A percentile compares a stretch with the other conserved stretches of the same genome.
phyloP scores from a whole-genome alignment of 2,329 filamentous ascomycete species.

The Fusarium anthophilum region DNA sequence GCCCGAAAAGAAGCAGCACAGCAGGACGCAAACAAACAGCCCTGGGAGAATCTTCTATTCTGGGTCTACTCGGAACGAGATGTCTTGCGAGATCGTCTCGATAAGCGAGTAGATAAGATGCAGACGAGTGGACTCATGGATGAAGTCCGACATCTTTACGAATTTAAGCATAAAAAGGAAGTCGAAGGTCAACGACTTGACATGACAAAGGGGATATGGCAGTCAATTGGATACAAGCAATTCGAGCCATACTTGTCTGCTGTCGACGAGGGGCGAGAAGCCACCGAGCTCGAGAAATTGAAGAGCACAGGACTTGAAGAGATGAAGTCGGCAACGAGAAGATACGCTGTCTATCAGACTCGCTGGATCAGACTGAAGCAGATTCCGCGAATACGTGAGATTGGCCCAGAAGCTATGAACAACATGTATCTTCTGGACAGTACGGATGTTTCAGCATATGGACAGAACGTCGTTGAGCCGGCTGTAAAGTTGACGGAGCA shows the following conservation, averaged over 20 bases:
- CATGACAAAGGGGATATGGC: conserved; percentile 87
- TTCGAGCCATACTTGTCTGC: conserved; percentile 76
- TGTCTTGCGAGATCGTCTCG: conserved; percentile 73
- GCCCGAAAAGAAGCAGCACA: conserved; percentile 48
- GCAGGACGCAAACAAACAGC: conserved; percentile 32
- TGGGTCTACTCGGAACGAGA: conserved; percentile 86
- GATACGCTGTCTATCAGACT: conserved; percentile 86
- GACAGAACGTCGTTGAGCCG: conserved; percentile 69
- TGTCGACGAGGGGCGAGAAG: conserved; percentile 43
- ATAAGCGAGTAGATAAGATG: conserved; percentile 87
- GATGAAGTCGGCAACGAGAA: conserved; percentile 83
- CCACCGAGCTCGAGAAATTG: conserved; percentile 61
- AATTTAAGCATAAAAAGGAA: conserved; percentile 49
- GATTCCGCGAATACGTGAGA: conserved; percentile 71
- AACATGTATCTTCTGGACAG: conserved; percentile 84
- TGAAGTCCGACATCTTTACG: conserved; percentile 59
- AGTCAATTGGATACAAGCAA: conserved; percentile 96
- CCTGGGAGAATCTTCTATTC: conserved; percentile 74
- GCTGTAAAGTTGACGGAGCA: conserved; percentile 68
- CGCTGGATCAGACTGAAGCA: conserved; percentile 90
- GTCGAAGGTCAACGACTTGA: conserved; percentile 68
- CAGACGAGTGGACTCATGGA: conserved; percentile 63
- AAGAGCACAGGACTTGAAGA: conserved; percentile 72
- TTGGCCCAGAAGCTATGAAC: conserved; percentile 59
- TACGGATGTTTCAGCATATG: conserved; percentile 72